These are phyloP conservation scores for Arachnomyces sp. DNA, from an alignment of 2,329 filamentous ascomycete genomes.

Conservation along the genomic window DNA sequence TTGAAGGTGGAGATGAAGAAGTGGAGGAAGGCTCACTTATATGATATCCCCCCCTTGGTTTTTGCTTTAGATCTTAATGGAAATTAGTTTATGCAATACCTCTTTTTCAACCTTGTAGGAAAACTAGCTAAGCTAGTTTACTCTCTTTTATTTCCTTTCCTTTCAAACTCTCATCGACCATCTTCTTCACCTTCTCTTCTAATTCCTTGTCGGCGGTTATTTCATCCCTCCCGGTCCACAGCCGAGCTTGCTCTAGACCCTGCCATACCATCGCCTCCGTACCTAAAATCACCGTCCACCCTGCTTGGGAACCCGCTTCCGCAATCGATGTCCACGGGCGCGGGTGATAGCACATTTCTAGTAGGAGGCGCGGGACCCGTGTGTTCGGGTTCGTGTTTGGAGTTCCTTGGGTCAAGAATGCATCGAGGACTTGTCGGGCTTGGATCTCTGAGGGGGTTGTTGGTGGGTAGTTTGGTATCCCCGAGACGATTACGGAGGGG, in stretches of 20 bases:
- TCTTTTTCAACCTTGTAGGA: constrained; percentile 18
- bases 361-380: constrained; percentile 58
- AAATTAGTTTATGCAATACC: constrained; percentile 3
- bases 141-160: too few relatives aligned
- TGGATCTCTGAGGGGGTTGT: constrained; percentile 54
- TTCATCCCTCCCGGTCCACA: constrained; percentile 56
- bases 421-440: constrained; percentile 47
- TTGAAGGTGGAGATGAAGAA: too few relatives aligned
- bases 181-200: constrained; percentile 51
- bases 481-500: constrained; percentile 63
- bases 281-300: constrained; percentile 68
- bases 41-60: too few relatives aligned
- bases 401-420: constrained; percentile 25
- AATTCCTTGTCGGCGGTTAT: constrained; percentile 49
- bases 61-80: not conserved
- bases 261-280: constrained; percentile 74
- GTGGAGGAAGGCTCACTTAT: too few relatives aligned
- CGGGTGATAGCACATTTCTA: constrained; percentile 83
- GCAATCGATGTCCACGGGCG: constrained; percentile 60
- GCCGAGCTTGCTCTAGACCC: constrained; percentile 57
- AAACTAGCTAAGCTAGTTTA: too few relatives aligned
- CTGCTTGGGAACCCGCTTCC: constrained; percentile 50
- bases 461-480: constrained; percentile 70
- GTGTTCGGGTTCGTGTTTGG: constrained; percentile 38
- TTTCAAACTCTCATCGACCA: constrained; percentile 30